Percentiles rank a stretch among this genome's conserved stretches.
Evolutionary conservation across 768 basidiomycete species (phyloP).

Genomic region (Lactifluus volemus): DNA sequence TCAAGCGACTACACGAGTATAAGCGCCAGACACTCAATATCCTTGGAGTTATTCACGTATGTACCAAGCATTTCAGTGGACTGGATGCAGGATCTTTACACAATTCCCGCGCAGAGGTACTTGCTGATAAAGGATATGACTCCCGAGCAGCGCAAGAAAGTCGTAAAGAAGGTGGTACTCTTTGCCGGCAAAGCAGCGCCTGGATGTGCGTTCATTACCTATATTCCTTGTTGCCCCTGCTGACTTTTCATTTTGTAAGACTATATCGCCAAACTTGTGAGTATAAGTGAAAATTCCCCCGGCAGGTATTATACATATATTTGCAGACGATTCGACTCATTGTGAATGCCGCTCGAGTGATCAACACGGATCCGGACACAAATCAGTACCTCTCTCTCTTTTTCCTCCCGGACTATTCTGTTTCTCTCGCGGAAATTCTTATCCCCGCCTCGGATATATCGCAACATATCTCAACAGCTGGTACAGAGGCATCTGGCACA

Average conservation of each 20-base stretch:
- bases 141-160: slow-evolving; percentile 71
- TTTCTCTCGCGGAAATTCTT: slow-evolving; percentile 72
- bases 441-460: slow-evolving; percentile 92
- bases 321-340: slow-evolving; percentile 82
- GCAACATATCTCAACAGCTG: slow-evolving; percentile 96
- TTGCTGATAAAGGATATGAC: slow-evolving; percentile 70
- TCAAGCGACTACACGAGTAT: slow-evolving; percentile 91
- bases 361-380: slow-evolving; percentile 82
- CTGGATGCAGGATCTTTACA: background rate
- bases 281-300: slow-evolving; percentile 4
- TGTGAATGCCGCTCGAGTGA: slow-evolving; percentile 74
- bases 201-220: slow-evolving; percentile 47
- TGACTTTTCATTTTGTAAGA: slow-evolving; percentile 35
- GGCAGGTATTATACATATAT: background rate
- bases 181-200: slow-evolving; percentile 98
- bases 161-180: slow-evolving; percentile 83
- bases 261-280: slow-evolving; percentile 83
- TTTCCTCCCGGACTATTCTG: slow-evolving; percentile 96
- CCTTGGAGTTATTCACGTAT: slow-evolving; percentile 76
- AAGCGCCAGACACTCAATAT: slow-evolving; percentile 96
- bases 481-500: slow-evolving; percentile 81
- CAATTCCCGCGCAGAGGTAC: slow-evolving; percentile 51
- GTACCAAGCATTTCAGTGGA: slow-evolving; percentile 22
- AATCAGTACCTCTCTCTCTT: slow-evolving; percentile 79
- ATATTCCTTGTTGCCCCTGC: background rate